Base-by-base conservation (phyloP, 225 moss, liverwort and hornwort genomes). In the Marchantia polymorpha region DNA sequence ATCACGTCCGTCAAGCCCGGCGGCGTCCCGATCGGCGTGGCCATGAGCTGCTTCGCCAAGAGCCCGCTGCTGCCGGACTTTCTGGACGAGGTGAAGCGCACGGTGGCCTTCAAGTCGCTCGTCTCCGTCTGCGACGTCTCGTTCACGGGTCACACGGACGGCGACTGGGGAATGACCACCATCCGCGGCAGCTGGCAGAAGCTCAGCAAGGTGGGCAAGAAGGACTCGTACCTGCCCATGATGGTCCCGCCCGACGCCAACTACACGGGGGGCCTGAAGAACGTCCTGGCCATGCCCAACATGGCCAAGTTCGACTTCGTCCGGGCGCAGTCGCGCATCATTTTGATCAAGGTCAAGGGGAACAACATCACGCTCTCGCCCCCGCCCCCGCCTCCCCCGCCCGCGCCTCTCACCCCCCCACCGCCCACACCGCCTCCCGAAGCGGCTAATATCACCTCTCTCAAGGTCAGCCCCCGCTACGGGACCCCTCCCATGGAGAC, bases 71-170 rank as follows among this genome's bases (percentile, higher is more conserved):
- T 85, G 6, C 0, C 52, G 0, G 0, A 30, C 0, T 47, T 78
- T 0, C 23, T 73, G 78, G 50, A 50, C 0, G 84, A 79, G 15
- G 25, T 89, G 0, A 83, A 86, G 25, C 52, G 0, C 3, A 48
- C 79, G 13, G 83, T 79, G 15, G 81, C 80, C 20, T 1, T 89
- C 19, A 67, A 83, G 2, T 83, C 80, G 7, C 29, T 91, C 15
- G 69, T 86, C 20, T 85, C 85, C 76, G 77, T 89, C 6, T 89
- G 91, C 69, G 89, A 91, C 63, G 88, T 91, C 19, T 66, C 61
- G 31, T 83, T 91, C 12, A 0, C 86, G 0, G 86, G 86, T 12
- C 85, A 88, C 0, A 81, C 90, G 0, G 76, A 51, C 0, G 60
- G 64, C 50, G 82, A 90, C 72, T 81, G 88, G 80, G 87, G 85